Percentiles rank a stretch among this genome's conserved stretches.
Conservation (phyloP, 1,139 yeast species). For the Geotrichum phurueaensis region DNA sequence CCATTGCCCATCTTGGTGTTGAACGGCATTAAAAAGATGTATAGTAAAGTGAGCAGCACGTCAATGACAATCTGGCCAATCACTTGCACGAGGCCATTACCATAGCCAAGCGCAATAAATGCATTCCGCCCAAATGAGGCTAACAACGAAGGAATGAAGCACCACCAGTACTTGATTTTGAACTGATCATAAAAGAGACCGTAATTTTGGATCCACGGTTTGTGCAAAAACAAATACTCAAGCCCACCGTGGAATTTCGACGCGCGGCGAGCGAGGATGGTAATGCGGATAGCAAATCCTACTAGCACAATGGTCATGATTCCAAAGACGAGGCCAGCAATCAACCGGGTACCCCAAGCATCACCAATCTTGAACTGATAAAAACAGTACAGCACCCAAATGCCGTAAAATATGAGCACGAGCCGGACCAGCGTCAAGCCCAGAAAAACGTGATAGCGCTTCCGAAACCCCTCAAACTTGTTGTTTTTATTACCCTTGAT, state of each 20-base stretch:
- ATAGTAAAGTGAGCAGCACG: slow-evolving; percentile 21
- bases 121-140: slow-evolving; percentile 33
- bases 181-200: slow-evolving; percentile 35
- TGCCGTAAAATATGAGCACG: slow-evolving; percentile 31
- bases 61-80: slow-evolving; percentile 33
- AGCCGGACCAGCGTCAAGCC: slow-evolving; percentile 28
- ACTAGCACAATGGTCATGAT: slow-evolving; percentile 27
- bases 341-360: slow-evolving; percentile 32
- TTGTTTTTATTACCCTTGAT: slow-evolving; percentile 17
- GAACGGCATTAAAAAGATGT: slow-evolving; percentile 28
- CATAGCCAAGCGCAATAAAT: slow-evolving; percentile 33
- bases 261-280: slow-evolving; percentile 27
- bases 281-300: slow-evolving; percentile 27
- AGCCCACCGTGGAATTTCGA: slow-evolving; percentile 25
- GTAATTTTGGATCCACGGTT: slow-evolving; percentile 32
- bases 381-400: slow-evolving; percentile 32
- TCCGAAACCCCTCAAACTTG: slow-evolving; percentile 26
- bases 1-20: slow-evolving; percentile 32
- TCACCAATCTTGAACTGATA: slow-evolving; percentile 34
- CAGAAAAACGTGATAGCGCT: slow-evolving; percentile 25
- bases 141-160: slow-evolving; percentile 27
- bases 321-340: slow-evolving; percentile 33
- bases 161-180: slow-evolving; percentile 34
- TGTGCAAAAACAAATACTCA: slow-evolving; percentile 28
- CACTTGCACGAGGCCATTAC: slow-evolving; percentile 33